A percentile compares a stretch with the other conserved stretches of the same genome.
Evolutionary conservation across 495 filamentous ascomycete genomes (phyloP).

Genomic region (Penicillium diatomitis): DNA sequence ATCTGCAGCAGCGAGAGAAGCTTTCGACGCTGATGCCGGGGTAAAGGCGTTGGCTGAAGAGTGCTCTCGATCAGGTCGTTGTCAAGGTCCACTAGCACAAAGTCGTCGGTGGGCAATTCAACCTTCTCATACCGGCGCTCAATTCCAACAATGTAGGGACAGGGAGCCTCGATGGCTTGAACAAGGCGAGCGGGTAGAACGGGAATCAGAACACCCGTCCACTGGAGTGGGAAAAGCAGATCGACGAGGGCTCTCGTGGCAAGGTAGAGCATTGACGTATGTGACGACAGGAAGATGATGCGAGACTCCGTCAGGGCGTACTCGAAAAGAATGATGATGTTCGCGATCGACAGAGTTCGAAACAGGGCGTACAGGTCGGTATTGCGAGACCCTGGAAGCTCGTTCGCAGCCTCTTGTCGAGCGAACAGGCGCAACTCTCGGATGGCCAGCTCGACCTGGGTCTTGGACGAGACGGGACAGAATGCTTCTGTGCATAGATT

Average conservation of each 20-base stretch:
- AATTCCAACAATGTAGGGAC: conserved; percentile 93
- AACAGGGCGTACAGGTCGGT: conserved; percentile 93
- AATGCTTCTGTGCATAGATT: conserved; percentile 95
- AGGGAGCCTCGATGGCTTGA: conserved; percentile 87
- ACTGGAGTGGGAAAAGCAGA: conserved; percentile 82
- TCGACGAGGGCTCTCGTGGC: conserved; percentile 74
- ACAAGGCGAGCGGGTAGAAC: conserved; percentile 80
- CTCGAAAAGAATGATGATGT: conserved; percentile 88
- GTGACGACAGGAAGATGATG: conserved; percentile 91
- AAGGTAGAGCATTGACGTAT: conserved; percentile 92
- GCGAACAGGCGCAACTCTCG: conserved; percentile 88
- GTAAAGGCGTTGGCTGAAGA: conserved; percentile 59
- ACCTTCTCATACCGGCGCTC: conserved; percentile 89
- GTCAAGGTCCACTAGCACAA: conserved; percentile 89
- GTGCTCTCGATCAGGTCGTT: conserved; percentile 80
- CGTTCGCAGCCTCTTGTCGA: conserved; percentile 85
- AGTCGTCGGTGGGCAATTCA: conserved; percentile 92
- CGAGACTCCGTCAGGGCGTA: conserved; percentile 88
- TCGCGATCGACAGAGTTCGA: conserved; percentile 75
- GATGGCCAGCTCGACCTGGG: conserved; percentile 87
- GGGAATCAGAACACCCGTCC: conserved; percentile 89
- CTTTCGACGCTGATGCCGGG: conserved; percentile 84
- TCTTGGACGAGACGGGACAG: conserved; percentile 83
- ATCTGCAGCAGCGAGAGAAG: conserved; percentile 78
- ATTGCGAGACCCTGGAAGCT: conserved; percentile 84